A percentile compares a stretch with the other conserved stretches of the same genome.
These are phyloP conservation scores for Gnomoniopsis smithogilvyi DNA, from an alignment of 2,329 filamentous ascomycete species.

Conservation along the genomic window DNA sequence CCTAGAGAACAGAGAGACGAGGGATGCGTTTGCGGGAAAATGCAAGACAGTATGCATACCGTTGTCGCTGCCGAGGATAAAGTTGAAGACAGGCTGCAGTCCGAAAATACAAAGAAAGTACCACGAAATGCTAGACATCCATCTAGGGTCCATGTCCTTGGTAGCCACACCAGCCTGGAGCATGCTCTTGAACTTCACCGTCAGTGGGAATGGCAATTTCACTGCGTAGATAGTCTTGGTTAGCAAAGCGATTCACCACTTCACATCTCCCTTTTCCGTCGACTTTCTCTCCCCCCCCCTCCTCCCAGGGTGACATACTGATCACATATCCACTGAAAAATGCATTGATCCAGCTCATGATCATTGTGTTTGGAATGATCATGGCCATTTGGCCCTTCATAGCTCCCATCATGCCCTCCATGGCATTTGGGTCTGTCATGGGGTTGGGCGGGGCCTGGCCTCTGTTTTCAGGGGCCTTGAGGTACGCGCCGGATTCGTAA, in stretches of 20 bases:
- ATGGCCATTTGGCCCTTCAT: constrained; percentile 99
- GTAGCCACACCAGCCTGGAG: constrained; percentile 95
- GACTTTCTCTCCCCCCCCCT: background rate
- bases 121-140: constrained; percentile 98
- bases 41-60: constrained; percentile 53
- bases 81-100: constrained; percentile 94
- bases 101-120: constrained; percentile 98
- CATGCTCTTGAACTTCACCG: constrained; percentile 99
- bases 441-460: constrained; percentile 90
- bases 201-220: constrained; percentile 96
- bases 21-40: background rate
- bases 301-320: constrained; percentile 52
- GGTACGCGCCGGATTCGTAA: constrained; percentile 80
- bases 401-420: constrained; percentile 99
- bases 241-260: constrained; percentile 7
- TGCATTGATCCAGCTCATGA: constrained; percentile 99
- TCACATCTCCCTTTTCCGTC: background rate
- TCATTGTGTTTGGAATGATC: constrained; percentile 98
- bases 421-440: constrained; percentile 89
- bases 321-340: constrained; percentile 99
- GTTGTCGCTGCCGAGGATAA: constrained; percentile 93
- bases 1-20: background rate
- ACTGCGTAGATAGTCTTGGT: constrained; percentile 46
- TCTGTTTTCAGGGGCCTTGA: constrained; percentile 83
- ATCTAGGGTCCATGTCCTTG: constrained; percentile 91